A percentile compares a stretch with the other conserved stretches of the same genome.
Evolutionary conservation across 2,329 filamentous ascomycete genomes (phyloP).

Genomic region (Nannizziopsis barbatae): DNA sequence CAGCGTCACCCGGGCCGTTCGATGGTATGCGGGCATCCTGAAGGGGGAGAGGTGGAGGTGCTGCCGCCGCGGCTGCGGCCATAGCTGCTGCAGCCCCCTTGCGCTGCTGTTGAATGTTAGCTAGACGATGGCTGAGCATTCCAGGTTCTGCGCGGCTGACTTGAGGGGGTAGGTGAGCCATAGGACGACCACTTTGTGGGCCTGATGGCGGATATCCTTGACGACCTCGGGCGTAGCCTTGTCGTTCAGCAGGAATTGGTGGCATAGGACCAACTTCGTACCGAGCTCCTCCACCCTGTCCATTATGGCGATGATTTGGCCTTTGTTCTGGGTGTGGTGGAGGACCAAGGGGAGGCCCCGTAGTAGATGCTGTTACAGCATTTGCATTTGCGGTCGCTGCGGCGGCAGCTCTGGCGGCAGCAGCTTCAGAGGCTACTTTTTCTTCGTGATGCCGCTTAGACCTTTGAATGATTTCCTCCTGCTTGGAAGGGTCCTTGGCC

Average conservation of each 20-base stretch:
- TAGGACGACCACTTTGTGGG: slow-evolving; percentile 34
- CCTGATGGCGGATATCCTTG: slow-evolving; percentile 38
- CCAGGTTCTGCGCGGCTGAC: slow-evolving; percentile 34
- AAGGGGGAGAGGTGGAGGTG: slow-evolving; percentile 46
- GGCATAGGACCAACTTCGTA: slow-evolving; percentile 32
- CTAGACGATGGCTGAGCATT: slow-evolving; percentile 41
- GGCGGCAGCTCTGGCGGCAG: slow-evolving; percentile 13
- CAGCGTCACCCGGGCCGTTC: slow-evolving; percentile 51
- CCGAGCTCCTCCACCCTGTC: slow-evolving; percentile 39
- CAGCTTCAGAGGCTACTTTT: slow-evolving; percentile 38
- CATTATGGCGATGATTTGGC: slow-evolving; percentile 18
- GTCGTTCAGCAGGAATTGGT: slow-evolving; percentile 34
- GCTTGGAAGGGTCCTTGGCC: slow-evolving; percentile 90
- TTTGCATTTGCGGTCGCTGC: slow-evolving; percentile 13
- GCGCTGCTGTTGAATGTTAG: slow-evolving; percentile 43
- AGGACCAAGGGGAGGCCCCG: slow-evolving; percentile 9
- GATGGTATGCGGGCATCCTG: slow-evolving; percentile 62
- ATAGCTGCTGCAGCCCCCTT: slow-evolving; percentile 27
- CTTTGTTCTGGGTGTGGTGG: slow-evolving; percentile 22
- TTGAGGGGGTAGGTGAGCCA: slow-evolving; percentile 35
- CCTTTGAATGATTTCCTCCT: slow-evolving; percentile 84
- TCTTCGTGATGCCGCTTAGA: slow-evolving; percentile 63
- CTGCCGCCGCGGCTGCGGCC: slow-evolving; percentile 22
- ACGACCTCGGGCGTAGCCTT: slow-evolving; percentile 38
- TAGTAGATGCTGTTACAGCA: slow-evolving; percentile 9